Evolutionary conservation across 257 asterid genomes (phyloP).

Genomic region (Solanum arcanum): DNA sequence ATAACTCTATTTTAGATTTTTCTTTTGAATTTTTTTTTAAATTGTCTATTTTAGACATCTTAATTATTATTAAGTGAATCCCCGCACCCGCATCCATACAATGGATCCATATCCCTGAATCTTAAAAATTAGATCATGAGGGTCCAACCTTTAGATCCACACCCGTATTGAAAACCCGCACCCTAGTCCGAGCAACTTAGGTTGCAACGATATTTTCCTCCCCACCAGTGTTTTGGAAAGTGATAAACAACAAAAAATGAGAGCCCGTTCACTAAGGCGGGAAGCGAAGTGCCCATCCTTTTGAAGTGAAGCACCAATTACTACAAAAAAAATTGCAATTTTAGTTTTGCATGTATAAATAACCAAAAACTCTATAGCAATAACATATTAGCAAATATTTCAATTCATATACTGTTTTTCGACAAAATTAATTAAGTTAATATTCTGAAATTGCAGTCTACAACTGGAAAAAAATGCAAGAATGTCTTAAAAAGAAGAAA

Average conservation of each 20-base stretch:
- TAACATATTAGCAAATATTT: not conserved
- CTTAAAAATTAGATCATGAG: not conserved
- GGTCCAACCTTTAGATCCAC: not conserved
- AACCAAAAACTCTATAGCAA: not conserved
- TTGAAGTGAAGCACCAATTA: not conserved
- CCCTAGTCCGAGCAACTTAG: not conserved
- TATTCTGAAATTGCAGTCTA: not conserved
- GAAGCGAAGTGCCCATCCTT: not conserved
- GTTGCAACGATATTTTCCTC: not conserved
- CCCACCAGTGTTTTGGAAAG: not conserved
- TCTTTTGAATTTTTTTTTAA: too few species aligned
- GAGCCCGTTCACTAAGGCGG: not conserved
- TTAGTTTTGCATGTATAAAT: not conserved
- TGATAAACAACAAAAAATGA: not conserved
- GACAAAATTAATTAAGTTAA: not conserved
- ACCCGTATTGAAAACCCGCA: not conserved
- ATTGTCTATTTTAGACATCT: not conserved
- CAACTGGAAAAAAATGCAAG: not conserved
- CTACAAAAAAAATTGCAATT: not conserved
- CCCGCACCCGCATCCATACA: not conserved
- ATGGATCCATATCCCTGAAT: not conserved
- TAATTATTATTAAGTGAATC: not conserved
- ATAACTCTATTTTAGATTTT: not conserved
- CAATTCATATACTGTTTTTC: not conserved
- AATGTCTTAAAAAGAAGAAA: not conserved